Base-by-base conservation (phyloP, 495 filamentous ascomycete species). In the Neurospora pannonica region DNA sequence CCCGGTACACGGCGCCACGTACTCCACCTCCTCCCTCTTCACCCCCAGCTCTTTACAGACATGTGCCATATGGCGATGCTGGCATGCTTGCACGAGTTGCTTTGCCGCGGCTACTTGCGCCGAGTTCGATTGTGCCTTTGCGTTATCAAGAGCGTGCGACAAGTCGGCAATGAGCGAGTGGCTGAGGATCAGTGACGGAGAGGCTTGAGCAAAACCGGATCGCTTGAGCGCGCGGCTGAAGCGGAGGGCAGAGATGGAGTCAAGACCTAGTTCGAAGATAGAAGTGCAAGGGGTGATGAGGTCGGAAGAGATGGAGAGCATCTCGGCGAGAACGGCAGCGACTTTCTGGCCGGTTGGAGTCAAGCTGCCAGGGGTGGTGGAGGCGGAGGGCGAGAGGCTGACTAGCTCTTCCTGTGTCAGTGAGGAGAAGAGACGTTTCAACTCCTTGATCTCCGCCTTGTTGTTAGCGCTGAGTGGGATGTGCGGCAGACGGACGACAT, bases 191-290 rank as follows among this genome's bases (percentile, higher is more conserved):
- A 89, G 72, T 0, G 92, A 89, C 19, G 91, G 86, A 31, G 86
- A 87, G 2, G 89, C 91, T 28, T 85, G 83, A 4, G 76, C 36
- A 73, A 93, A 87, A 0, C 91, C 89, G 1, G 81, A 78, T 15
- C 83, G 79, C 72, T 86, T 89, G 19, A 92, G 80, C n/a, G 76
- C 77, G 0, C 85, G 81, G 0, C 85, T 81, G 28, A 97, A 84
- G 31, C 88, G 87, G 31, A 94, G 89, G 4, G 91, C 91, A 0
- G 92, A 92, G 17, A 97, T 93, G 0, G 93, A 95, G 78, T 96
- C 94, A 8, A 95, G 84, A 0, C 94, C 94, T 3, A 97, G 82
- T 71, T 96, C 92, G 76, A 93, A 97, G 38, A 97, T 88, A 38
- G 87, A 95, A 0, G 91, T 88, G 1, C 83, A 83, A 19, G 83